Base-by-base conservation (phyloP, 345 rosid genomes). In the Acer campestre region DNA sequence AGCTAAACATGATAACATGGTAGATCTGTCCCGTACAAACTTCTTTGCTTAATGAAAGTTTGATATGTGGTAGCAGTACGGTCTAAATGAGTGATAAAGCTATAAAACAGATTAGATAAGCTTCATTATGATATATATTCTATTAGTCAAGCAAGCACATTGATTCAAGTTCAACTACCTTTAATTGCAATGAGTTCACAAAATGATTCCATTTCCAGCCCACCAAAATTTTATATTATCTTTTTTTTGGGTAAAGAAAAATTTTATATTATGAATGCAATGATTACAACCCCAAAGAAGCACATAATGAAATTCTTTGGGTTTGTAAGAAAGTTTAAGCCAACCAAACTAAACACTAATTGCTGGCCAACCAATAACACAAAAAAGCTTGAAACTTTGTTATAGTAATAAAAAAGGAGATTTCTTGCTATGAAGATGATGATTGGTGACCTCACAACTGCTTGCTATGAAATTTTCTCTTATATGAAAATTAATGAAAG, bases 401-500 rank as follows among this genome's bases (percentile, higher is more conserved):
- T 7, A 48, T 11, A 38, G 51, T 4, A 6, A 35, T 35, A 35
- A 42, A 42, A 42, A n/a, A n/a, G n/a, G n/a, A n/a, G n/a, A n/a
- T n/a, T n/a, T n/a, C n/a, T n/a, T n/a, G n/a, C n/a, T n/a, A n/a
- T n/a, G n/a, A n/a, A n/a, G n/a, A n/a, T n/a, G 51, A 77, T 72
- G 90, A 87, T 89, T 25, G 51, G 79, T 72, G 90, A 87, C 90
- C 20, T 79, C 31, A n/a, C 88, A 87, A 70, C 88, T 77, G 3
- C 46, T 46, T 75, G 75, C 25, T 65, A 16, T 42, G 75, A 79
- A 85, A 82, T 85, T 79, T 83, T 83, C 86, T 55, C 18, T 66
- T 25, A 69, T 7, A 25, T 56, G 58, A 10, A 4, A 44, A n/a
- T 55, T 55, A 18, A 44, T 70, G 27, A 14, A 59, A 59, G 3